Conservation (phyloP, 371 early-diverging fungal species). For the Mortierella sp. region DNA sequence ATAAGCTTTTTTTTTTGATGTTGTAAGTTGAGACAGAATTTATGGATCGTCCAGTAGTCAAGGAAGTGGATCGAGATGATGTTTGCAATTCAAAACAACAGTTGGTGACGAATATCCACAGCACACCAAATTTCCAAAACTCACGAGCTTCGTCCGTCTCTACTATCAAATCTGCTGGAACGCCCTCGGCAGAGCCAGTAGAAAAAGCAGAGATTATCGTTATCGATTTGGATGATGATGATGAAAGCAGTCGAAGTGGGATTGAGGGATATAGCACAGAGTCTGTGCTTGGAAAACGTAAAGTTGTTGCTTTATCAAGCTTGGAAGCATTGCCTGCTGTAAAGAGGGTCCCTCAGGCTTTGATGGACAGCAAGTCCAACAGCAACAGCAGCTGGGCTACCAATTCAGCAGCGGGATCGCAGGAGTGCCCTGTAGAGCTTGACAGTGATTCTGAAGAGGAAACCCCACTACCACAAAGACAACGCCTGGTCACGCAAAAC, state of each 20-base stretch:
- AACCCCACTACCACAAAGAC: background rate
- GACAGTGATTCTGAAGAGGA: slow-evolving; percentile 29
- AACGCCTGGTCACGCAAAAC: background rate
- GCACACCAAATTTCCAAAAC: background rate
- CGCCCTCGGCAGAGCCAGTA: background rate
- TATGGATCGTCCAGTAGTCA: too few species aligned
- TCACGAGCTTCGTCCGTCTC: background rate
- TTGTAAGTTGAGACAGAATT: background rate
- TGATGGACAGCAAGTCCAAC: background rate
- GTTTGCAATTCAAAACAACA: too few species aligned
- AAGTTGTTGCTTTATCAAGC: background rate
- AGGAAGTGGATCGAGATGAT: too few species aligned
- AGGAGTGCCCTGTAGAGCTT: slow-evolving; percentile 19
- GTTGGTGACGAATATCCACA: background rate
- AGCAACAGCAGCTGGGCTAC: background rate
- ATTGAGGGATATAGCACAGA: background rate
- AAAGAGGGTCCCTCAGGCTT: background rate
- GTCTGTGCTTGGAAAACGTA: slow-evolving; percentile 24
- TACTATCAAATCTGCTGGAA: background rate
- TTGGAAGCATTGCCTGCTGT: background rate
- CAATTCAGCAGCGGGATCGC: slow-evolving; percentile 2
- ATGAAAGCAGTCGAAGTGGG: background rate
- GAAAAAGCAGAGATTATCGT: background rate
- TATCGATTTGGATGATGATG: slow-evolving; percentile 15
- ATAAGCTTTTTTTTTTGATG: background rate